Percentiles rank a stretch among this genome's conserved stretches.
phyloP scores from a whole-genome alignment of 768 basidiomycete genomes.

The Tremella mesenterica region DNA sequence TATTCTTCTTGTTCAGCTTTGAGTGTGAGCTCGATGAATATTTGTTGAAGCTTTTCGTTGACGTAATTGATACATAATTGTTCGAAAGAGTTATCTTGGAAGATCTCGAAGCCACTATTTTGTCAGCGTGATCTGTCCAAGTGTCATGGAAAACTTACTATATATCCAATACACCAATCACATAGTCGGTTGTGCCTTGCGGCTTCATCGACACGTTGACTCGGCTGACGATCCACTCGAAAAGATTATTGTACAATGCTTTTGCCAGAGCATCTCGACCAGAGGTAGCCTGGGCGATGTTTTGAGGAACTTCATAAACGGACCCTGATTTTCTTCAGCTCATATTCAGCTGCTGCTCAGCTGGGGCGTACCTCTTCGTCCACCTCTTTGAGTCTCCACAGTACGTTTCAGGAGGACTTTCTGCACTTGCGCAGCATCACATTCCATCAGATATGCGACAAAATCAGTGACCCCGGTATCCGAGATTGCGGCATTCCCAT shows the following conservation, averaged over 20 bases:
- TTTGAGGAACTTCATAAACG: constrained; percentile 88
- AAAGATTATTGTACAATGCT: constrained; percentile 94
- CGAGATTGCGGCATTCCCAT: constrained; percentile 71
- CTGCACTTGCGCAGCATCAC: constrained; percentile 65
- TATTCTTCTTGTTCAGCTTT: constrained; percentile 99
- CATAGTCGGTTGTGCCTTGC: constrained; percentile 59
- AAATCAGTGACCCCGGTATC: constrained; percentile 91
- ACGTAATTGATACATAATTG: constrained; percentile 99
- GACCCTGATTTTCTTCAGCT: constrained; percentile 50
- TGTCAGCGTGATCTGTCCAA: not conserved
- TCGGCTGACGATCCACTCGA: constrained; percentile 97
- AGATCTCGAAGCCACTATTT: constrained; percentile 83
- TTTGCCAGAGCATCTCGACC: constrained; percentile 88
- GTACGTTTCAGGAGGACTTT: constrained; percentile 77
- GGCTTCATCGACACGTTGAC: constrained; percentile 96
- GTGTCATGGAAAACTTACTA: constrained; percentile 49
- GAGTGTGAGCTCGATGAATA: constrained; percentile 96
- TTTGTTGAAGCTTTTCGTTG: constrained; percentile 98
- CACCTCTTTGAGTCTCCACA: constrained; percentile 87
- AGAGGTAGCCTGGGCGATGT: constrained; percentile 78
- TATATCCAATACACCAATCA: constrained; percentile 95
- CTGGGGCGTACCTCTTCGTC: constrained; percentile 60
- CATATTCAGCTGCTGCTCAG: not conserved
- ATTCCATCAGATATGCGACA: constrained; percentile 87
- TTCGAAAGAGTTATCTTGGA: constrained; percentile 49